phyloP scores from a whole-genome alignment of 345 rosid species.

The Boechera retrofracta region DNA sequence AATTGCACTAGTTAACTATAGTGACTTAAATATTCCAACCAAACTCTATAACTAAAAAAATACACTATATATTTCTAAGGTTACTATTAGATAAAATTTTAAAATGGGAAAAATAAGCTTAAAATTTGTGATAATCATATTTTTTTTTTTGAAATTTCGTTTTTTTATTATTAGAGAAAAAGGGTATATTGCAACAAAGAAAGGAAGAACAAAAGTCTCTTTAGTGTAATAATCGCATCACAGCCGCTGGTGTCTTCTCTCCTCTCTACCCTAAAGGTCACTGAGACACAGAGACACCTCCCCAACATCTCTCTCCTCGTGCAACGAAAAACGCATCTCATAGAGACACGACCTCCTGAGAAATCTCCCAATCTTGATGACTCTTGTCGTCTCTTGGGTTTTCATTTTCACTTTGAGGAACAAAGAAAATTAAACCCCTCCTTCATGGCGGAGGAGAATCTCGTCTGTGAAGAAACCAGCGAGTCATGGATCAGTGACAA shows the following conservation, averaged over 20 bases:
- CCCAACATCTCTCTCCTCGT: constrained; percentile 18
- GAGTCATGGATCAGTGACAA: too few species aligned
- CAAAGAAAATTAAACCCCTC: constrained; percentile 30
- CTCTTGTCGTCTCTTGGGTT: constrained; percentile 3
- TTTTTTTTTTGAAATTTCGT: too few species aligned
- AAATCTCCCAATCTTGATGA: constrained; percentile 31
- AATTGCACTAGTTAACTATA: too few species aligned
- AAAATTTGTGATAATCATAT: too few species aligned
- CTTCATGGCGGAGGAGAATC: constrained; percentile 25
- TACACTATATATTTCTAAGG: too few species aligned
- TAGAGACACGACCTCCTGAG: constrained; percentile 16
- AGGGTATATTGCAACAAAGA: too few species aligned
- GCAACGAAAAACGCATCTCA: constrained; percentile 20
- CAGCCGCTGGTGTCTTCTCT: background rate
- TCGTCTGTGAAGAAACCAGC: constrained; percentile 55
- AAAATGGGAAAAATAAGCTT: too few species aligned
- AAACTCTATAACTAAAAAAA: too few species aligned
- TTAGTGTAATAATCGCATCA: background rate
- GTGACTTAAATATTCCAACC: too few species aligned
- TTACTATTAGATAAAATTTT: too few species aligned
- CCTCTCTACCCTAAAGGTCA: constrained; percentile 20
- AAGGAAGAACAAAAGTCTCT: background rate
- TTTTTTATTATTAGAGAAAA: too few species aligned
- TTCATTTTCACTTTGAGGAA: too few species aligned
- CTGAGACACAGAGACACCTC: background rate